These are phyloP conservation scores for Ceratocystis cacaofunesta DNA, from an alignment of 2,329 filamentous ascomycete genomes.

Conservation along the genomic window DNA sequence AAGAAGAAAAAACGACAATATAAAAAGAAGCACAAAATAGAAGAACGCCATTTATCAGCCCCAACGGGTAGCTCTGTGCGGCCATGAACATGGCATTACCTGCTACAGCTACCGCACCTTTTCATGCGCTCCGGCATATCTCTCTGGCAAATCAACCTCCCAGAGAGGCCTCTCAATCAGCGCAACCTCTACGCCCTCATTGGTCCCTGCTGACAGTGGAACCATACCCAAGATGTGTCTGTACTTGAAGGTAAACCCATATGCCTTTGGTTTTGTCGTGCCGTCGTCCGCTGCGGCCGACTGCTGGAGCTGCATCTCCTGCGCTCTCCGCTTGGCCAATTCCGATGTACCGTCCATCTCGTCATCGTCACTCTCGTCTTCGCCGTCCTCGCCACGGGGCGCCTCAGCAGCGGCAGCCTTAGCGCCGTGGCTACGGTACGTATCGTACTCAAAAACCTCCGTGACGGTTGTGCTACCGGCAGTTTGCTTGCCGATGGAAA, in stretches of 20 bases:
- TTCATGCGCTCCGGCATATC: constrained; percentile 31
- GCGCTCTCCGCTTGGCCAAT: constrained; percentile 10
- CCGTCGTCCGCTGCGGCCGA: constrained; percentile 20
- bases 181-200: constrained; percentile 55
- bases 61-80: background rate
- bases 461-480: constrained; percentile 12
- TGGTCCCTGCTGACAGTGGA: constrained; percentile 26
- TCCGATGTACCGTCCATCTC: background rate
- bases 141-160: constrained; percentile 63
- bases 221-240: constrained; percentile 72
- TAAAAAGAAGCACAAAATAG: background rate
- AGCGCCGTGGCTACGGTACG: constrained; percentile 10
- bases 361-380: constrained; percentile 28
- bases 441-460: constrained; percentile 16
- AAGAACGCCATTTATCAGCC: background rate
- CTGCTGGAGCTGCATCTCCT: constrained; percentile 19
- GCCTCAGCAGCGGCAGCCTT: constrained; percentile 20
- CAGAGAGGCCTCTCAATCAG: constrained; percentile 75
- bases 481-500: constrained; percentile 28
- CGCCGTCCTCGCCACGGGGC: constrained; percentile 22
- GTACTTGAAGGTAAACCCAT: constrained; percentile 87
- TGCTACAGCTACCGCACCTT: constrained; percentile 12
- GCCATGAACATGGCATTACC: background rate
- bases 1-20: background rate
- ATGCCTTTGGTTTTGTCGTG: constrained; percentile 24